Conservation (phyloP, 192 early-diverging fungal genomes). For the Podochytrium sp. region DNA sequence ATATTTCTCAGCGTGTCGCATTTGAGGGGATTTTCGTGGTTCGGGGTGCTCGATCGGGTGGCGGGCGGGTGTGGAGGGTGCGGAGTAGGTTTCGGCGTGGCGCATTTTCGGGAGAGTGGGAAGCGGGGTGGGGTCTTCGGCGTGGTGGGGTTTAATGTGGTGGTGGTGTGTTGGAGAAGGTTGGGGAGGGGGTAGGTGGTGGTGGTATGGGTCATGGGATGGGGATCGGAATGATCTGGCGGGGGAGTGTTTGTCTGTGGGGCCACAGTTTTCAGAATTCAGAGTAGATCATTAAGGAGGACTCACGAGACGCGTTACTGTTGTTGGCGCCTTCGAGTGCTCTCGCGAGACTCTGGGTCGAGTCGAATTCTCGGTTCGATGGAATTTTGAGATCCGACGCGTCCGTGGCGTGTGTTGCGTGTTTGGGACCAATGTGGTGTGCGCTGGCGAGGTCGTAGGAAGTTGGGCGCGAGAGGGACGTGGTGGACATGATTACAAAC, state of each 20-base stretch:
- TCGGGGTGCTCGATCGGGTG: neutral
- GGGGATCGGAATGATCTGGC: neutral
- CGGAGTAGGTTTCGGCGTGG: neutral
- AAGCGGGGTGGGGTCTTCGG: no score
- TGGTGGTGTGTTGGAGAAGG: no score
- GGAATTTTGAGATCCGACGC: conserved; percentile 2
- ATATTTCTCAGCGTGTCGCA: no score
- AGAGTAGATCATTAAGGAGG: no score
- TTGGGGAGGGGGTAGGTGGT: neutral
- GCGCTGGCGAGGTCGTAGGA: conserved; percentile 5
- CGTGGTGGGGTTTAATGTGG: no score
- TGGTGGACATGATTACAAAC: neutral
- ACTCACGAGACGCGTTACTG: no score
- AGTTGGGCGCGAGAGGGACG: neutral
- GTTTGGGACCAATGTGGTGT: conserved; percentile 10
- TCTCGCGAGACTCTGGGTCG: neutral
- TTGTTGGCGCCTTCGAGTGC: conserved; percentile 1
- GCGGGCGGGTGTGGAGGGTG: neutral
- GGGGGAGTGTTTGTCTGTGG: neutral
- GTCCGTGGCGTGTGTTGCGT: neutral
- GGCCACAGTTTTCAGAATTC: no score
- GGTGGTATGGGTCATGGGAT: neutral
- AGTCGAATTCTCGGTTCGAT: neutral
- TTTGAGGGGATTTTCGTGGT: no score
- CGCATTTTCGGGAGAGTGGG: neutral